phyloP scores from a whole-genome alignment of 2,329 filamentous ascomycete genomes.

The Trichoderma sp. region DNA sequence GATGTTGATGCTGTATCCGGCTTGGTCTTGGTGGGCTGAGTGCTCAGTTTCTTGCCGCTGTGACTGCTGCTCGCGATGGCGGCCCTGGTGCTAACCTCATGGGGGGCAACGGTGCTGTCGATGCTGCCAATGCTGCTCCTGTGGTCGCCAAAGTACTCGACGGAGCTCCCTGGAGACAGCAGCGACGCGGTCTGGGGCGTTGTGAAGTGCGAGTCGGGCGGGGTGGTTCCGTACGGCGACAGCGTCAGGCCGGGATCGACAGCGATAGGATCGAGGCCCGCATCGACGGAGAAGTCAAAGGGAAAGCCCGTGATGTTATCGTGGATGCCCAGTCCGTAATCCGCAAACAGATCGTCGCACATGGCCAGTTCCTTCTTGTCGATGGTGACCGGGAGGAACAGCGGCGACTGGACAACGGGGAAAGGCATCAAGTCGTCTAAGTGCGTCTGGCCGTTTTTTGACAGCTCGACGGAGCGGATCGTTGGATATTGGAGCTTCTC shows the following conservation, averaged over 20 bases:
- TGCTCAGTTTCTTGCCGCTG: background rate
- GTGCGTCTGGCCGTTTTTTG: background rate
- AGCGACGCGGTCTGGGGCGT: slow-evolving; percentile 3
- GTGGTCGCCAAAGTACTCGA: slow-evolving; percentile 25
- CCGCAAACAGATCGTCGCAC: slow-evolving; percentile 22
- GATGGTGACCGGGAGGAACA: background rate
- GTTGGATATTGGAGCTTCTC: slow-evolving; percentile 7
- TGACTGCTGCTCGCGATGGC: background rate
- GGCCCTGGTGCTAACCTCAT: slow-evolving; percentile 17
- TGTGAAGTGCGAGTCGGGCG: slow-evolving; percentile 23
- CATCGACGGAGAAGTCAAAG: slow-evolving; percentile 18
- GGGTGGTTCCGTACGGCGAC: slow-evolving; percentile 21
- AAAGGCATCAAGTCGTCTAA: background rate
- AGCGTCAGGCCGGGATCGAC: slow-evolving; percentile 26
- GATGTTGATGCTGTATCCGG: background rate
- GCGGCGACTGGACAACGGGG: background rate
- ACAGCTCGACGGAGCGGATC: slow-evolving; percentile 9
- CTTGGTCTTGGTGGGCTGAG: background rate
- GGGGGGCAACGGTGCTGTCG: slow-evolving; percentile 11
- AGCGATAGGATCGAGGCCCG: background rate
- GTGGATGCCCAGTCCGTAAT: slow-evolving; percentile 23
- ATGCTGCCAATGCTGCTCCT: slow-evolving; percentile 23
- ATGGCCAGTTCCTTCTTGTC: background rate
- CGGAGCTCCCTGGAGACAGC: slow-evolving; percentile 24
- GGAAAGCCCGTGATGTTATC: slow-evolving; percentile 18